Evolutionary conservation across 2,329 filamentous ascomycete genomes (phyloP).

Genomic region (Ceratocystis lukuohia): DNA sequence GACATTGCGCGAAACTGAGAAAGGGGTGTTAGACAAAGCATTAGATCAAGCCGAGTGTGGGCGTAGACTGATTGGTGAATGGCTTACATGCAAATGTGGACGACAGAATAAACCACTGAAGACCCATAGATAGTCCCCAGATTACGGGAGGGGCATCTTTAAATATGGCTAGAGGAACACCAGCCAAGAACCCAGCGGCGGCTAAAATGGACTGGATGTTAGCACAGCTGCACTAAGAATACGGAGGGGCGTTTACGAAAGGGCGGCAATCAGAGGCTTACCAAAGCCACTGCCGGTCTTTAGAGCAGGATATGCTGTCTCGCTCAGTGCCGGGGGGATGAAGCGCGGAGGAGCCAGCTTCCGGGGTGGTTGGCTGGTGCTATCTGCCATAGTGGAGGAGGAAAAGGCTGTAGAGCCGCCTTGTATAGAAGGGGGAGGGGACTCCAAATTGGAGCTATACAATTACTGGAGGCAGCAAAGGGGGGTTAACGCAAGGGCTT

Average conservation of each 20-base stretch:
- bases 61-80: not conserved
- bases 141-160: slow-evolving; percentile 52
- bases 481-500: not conserved
- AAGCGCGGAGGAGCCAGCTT: slow-evolving; percentile 15
- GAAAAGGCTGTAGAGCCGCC: not conserved
- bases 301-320: slow-evolving; percentile 12
- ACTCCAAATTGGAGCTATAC: not conserved
- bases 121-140: slow-evolving; percentile 57
- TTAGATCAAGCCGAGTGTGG: not conserved
- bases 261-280: not conserved
- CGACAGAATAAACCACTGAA: slow-evolving; percentile 63
- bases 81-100: slow-evolving; percentile 36
- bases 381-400: slow-evolving; percentile 6
- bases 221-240: not conserved
- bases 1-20: slow-evolving; percentile 36
- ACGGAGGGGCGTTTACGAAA: not conserved
- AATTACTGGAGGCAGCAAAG: not conserved
- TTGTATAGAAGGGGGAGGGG: not conserved
- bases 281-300: slow-evolving; percentile 15
- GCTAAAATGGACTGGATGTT: slow-evolving; percentile 27
- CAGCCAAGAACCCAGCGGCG: slow-evolving; percentile 46
- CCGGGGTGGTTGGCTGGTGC: slow-evolving; percentile 1
- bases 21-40: slow-evolving; percentile 17
- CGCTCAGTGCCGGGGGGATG: slow-evolving; percentile 13
- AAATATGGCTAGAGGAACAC: slow-evolving; percentile 58